These are phyloP conservation scores for Tulasnella sp. DNA, from an alignment of 768 basidiomycete species.

Conservation along the genomic window DNA sequence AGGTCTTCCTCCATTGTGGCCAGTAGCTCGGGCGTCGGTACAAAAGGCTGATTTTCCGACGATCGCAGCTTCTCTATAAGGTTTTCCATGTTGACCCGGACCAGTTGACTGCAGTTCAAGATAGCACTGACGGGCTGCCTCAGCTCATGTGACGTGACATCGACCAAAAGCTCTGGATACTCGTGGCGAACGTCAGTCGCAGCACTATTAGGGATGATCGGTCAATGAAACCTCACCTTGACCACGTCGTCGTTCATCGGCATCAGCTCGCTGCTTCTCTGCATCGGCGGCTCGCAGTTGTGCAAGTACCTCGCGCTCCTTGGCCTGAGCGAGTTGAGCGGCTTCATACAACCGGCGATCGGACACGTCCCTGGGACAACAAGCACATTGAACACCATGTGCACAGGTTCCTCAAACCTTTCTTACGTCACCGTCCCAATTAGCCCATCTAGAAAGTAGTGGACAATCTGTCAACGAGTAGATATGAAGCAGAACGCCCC, in stretches of 20 bases:
- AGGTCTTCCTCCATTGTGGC: constrained; percentile 24
- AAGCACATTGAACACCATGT: not conserved
- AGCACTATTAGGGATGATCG: not conserved
- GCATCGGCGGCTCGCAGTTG: constrained; percentile 24
- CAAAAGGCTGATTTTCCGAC: constrained; percentile 10
- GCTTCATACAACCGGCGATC: constrained; percentile 21
- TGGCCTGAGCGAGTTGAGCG: constrained; percentile 25
- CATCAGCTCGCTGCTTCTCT: constrained; percentile 22
- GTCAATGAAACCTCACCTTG: constrained; percentile 21
- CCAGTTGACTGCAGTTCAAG: constrained; percentile 28
- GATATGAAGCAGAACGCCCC: no score
- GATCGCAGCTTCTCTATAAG: constrained; percentile 22
- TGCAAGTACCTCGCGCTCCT: constrained; percentile 26
- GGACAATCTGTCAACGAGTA: no score
- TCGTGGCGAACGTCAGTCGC: not conserved
- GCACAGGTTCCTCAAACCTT: no score
- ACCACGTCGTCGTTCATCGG: constrained; percentile 25
- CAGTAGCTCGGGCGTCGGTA: constrained; percentile 16
- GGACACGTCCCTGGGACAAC: constrained; percentile 19
- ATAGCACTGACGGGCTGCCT: constrained; percentile 25
- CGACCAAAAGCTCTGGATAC: constrained; percentile 28
- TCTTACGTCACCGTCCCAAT: constrained; percentile 14
- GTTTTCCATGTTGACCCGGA: constrained; percentile 25
- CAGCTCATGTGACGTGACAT: constrained; percentile 29
- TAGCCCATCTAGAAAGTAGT: not conserved